Conservation (phyloP, 2,329 filamentous ascomycete genomes). For the Apiospora sp. region DNA sequence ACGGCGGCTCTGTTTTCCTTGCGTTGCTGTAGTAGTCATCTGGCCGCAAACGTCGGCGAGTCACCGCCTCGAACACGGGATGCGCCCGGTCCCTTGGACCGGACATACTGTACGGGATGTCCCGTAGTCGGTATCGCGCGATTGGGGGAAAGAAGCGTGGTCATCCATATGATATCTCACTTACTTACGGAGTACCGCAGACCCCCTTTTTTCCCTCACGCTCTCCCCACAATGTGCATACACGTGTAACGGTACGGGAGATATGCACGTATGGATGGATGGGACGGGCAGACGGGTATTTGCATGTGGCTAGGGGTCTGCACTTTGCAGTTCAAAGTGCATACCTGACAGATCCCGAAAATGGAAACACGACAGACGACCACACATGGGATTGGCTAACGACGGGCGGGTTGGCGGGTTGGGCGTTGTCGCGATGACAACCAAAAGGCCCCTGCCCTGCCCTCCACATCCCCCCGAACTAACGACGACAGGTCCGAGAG, state of each 20-base stretch:
- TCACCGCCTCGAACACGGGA: not conserved
- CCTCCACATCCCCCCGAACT: not conserved
- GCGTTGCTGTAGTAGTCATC: not conserved
- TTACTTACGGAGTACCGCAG: no score
- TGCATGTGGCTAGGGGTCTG: not conserved
- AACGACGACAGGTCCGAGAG: not conserved
- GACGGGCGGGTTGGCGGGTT: not conserved
- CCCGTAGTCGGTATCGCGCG: not conserved
- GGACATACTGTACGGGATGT: conserved; percentile 4
- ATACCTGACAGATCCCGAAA: not conserved
- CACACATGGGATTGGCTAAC: not conserved
- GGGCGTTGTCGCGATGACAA: not conserved
- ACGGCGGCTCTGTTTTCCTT: not conserved
- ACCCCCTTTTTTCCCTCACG: not conserved
- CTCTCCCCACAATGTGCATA: not conserved
- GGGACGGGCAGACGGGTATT: not conserved
- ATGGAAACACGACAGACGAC: not conserved
- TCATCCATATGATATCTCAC: not conserved
- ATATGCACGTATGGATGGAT: not conserved
- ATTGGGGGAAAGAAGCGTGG: not conserved
- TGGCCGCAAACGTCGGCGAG: not conserved
- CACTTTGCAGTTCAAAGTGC: not conserved
- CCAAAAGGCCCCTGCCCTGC: not conserved
- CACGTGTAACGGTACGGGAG: not conserved
- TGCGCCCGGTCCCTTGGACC: not conserved